Evolutionary conservation across 2,329 filamentous ascomycete genomes (phyloP).

Genomic region (Talaromyces sp.): DNA sequence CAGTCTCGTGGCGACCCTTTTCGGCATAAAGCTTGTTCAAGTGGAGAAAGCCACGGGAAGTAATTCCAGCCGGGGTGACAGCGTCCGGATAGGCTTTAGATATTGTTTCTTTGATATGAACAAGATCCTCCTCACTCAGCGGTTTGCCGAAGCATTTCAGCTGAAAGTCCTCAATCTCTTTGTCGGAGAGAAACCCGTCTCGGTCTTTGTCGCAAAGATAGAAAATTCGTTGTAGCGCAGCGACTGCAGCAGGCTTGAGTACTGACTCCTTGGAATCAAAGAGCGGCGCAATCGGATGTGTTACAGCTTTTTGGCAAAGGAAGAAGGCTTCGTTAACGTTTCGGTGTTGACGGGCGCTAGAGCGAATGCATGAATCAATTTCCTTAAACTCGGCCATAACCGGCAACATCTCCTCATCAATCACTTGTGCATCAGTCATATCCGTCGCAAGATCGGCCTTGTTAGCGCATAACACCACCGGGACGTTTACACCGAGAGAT

Average conservation of each 20-base stretch:
- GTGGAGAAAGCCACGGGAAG: conserved; percentile 77
- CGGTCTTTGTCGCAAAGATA: conserved; percentile 96
- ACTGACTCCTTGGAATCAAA: conserved; percentile 92
- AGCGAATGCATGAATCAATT: conserved; percentile 95
- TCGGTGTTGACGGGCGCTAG: conserved; percentile 84
- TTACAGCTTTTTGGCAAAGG: conserved; percentile 96
- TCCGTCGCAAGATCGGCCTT: conserved; percentile 84
- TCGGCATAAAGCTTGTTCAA: conserved; percentile 96
- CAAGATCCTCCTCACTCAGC: conserved; percentile 73
- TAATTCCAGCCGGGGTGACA: conserved; percentile 68
- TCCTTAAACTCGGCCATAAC: conserved; percentile 99
- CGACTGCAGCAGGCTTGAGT: conserved; percentile 83
- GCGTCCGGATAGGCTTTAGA: conserved; percentile 63
- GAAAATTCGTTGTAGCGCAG: conserved; percentile 84
- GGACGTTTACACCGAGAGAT: conserved; percentile 96
- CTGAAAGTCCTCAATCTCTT: conserved; percentile 89
- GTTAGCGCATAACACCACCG: conserved; percentile 93
- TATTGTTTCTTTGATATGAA: conserved; percentile 88
- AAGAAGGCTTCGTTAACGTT: conserved; percentile 98
- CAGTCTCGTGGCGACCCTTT: conserved; percentile 95
- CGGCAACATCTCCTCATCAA: conserved; percentile 96
- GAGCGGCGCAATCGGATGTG: conserved; percentile 90
- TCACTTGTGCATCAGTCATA: conserved; percentile 74
- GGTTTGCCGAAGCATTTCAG: conserved; percentile 87
- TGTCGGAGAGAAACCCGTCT: conserved; percentile 85